phyloP scores from a whole-genome alignment of 164 flowering plant genomes.

The Macadamia integrifolia region DNA sequence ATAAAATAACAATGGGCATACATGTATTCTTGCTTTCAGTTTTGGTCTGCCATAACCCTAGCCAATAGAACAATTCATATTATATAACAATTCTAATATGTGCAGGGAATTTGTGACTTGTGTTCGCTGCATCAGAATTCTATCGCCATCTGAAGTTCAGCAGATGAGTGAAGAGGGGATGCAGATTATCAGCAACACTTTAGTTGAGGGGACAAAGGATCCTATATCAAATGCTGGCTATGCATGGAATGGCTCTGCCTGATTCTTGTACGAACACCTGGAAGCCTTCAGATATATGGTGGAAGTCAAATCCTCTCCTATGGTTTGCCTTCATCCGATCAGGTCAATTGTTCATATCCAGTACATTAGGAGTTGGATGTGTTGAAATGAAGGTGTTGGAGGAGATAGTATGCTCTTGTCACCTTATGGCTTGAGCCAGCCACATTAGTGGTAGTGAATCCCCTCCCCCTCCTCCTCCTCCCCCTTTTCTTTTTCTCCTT shows the following conservation, averaged over 20 bases:
- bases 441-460: too few relatives aligned
- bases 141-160: constrained; percentile 94
- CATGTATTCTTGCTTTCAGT: not conserved
- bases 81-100: not conserved
- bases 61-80: not conserved
- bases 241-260: not conserved
- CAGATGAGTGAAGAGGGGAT: constrained; percentile 96
- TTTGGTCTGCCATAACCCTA: not conserved
- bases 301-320: not conserved
- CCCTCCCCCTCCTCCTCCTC: too few relatives aligned
- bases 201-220: constrained; percentile 28
- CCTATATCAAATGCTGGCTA: not conserved
- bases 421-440: too few relatives aligned
- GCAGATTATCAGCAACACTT: constrained; percentile 58
- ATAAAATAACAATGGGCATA: not conserved
- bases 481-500: too few relatives aligned
- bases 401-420: too few relatives aligned
- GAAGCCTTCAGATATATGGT: not conserved
- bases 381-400: too few relatives aligned
- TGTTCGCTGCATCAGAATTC: constrained; percentile 86
- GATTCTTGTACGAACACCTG: not conserved
- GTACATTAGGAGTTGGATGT: not conserved
- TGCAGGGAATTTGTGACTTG: constrained; percentile 93
- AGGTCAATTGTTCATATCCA: not conserved
- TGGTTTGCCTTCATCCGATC: not conserved